Evolutionary conservation across 352 stramenopile species (phyloP).

Genomic region (Globisporangium cylindrosporum): DNA sequence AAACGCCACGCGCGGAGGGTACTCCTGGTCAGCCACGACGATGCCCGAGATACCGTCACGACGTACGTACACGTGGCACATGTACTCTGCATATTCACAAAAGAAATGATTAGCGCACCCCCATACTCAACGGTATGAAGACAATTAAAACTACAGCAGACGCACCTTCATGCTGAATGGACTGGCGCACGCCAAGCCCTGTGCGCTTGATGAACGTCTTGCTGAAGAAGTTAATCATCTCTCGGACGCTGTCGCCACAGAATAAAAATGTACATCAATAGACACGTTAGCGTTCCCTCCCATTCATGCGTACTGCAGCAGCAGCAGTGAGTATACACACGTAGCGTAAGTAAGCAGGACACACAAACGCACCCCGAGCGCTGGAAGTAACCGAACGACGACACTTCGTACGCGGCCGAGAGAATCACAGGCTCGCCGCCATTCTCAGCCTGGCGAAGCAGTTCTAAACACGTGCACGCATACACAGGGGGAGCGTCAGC

Average conservation of each 20-base stretch:
- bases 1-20: constrained; percentile 97
- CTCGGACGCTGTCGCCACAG: constrained; percentile 75
- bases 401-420: constrained; percentile 67
- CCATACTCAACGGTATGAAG: background rate
- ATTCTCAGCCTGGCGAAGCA: constrained; percentile 64
- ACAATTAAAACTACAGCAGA: background rate
- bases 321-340: background rate
- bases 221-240: constrained; percentile 99
- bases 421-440: constrained; percentile 67
- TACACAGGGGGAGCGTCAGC: background rate
- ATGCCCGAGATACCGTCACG: constrained; percentile 95
- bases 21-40: constrained; percentile 97
- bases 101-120: constrained; percentile 9
- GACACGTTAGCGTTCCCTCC: background rate
- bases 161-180: constrained; percentile 95
- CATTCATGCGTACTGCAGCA: background rate
- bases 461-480: constrained; percentile 30
- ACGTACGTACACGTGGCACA: constrained; percentile 98
- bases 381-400: constrained; percentile 86
- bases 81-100: constrained; percentile 83
- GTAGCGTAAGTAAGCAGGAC: background rate
- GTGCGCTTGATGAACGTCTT: constrained; percentile 99
- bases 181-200: constrained; percentile 94
- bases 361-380: constrained; percentile 57
- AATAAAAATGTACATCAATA: background rate